Conservation (phyloP, 352 stramenopile genomes). For the Phytophthora capsici region DNA sequence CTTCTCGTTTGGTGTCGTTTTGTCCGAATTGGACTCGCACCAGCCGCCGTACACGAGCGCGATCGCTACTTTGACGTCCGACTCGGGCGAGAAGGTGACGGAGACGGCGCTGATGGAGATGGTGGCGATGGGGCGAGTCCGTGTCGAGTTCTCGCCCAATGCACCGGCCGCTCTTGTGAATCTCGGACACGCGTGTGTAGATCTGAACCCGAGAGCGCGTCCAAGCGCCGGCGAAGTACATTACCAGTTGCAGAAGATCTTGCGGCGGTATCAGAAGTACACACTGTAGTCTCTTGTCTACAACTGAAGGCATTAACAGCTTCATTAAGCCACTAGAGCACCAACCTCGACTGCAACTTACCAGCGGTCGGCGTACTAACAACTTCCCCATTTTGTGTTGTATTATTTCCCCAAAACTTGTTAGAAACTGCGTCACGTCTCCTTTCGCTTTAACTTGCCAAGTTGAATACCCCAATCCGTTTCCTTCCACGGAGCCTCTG, state of each 20-base stretch:
- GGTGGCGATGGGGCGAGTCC: conserved; percentile 36
- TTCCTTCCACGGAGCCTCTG: neutral
- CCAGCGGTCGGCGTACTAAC: conserved; percentile 8
- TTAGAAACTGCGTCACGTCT: no score
- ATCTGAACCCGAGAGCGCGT: conserved; percentile 28
- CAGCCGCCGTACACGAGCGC: conserved; percentile 38
- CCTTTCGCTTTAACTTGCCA: neutral
- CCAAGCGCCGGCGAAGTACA: conserved; percentile 39
- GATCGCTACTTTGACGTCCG: conserved; percentile 32
- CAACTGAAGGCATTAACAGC: neutral
- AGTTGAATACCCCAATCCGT: neutral
- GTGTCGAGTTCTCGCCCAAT: conserved; percentile 38
- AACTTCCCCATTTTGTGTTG: conserved; percentile 17
- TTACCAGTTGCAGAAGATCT: conserved; percentile 40
- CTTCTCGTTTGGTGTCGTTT: conserved; percentile 51
- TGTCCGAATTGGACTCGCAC: conserved; percentile 47
- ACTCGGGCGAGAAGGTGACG: conserved; percentile 32
- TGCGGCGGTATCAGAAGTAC: conserved; percentile 40
- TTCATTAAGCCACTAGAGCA: neutral
- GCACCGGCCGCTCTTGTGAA: conserved; percentile 21
- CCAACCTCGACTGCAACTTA: conserved; percentile 9
- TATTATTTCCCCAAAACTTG: no score
- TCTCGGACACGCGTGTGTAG: conserved; percentile 36
- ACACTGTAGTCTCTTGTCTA: conserved; percentile 30
- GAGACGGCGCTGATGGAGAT: conserved; percentile 44